These are phyloP conservation scores for Alternaria novae-zelandiae DNA, from an alignment of 2,329 filamentous ascomycete genomes.

Conservation along the genomic window DNA sequence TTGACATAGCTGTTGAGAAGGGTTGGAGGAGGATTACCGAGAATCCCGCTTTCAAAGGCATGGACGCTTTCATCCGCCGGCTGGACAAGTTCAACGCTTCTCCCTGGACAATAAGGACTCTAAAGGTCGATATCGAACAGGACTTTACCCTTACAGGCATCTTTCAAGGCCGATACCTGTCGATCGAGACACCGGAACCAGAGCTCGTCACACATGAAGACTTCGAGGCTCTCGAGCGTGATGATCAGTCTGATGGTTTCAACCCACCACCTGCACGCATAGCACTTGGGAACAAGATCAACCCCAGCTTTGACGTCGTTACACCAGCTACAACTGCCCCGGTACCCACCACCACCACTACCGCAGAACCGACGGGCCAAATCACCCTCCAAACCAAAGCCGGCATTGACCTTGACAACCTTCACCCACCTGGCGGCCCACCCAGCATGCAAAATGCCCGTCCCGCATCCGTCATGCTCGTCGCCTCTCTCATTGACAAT, in stretches of 20 bases:
- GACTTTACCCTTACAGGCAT: slow-evolving; percentile 54
- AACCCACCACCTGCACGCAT: slow-evolving; percentile 30
- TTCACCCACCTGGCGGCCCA: slow-evolving; percentile 25
- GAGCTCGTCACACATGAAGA: slow-evolving; percentile 48
- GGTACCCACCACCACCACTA: background rate
- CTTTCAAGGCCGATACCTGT: slow-evolving; percentile 54
- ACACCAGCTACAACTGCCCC: background rate
- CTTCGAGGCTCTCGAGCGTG: slow-evolving; percentile 46
- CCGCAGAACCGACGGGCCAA: slow-evolving; percentile 4
- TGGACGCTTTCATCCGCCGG: slow-evolving; percentile 53
- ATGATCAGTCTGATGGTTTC: slow-evolving; percentile 19
- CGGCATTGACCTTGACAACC: slow-evolving; percentile 50
- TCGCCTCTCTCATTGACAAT: slow-evolving; percentile 59
- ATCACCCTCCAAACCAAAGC: slow-evolving; percentile 60
- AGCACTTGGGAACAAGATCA: background rate
- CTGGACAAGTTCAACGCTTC: slow-evolving; percentile 53
- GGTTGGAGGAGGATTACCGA: slow-evolving; percentile 46
- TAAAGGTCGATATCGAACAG: slow-evolving; percentile 50
- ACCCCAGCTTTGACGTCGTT: background rate
- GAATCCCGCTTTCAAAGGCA: slow-evolving; percentile 50
- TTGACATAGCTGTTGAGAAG: slow-evolving; percentile 47
- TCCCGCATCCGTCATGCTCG: slow-evolving; percentile 51
- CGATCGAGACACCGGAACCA: slow-evolving; percentile 51
- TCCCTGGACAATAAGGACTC: slow-evolving; percentile 46
- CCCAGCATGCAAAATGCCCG: slow-evolving; percentile 27